Evolutionary conservation across 2,329 filamentous ascomycete genomes (phyloP).

Genomic region (Sporothrix brunneoviolacea): DNA sequence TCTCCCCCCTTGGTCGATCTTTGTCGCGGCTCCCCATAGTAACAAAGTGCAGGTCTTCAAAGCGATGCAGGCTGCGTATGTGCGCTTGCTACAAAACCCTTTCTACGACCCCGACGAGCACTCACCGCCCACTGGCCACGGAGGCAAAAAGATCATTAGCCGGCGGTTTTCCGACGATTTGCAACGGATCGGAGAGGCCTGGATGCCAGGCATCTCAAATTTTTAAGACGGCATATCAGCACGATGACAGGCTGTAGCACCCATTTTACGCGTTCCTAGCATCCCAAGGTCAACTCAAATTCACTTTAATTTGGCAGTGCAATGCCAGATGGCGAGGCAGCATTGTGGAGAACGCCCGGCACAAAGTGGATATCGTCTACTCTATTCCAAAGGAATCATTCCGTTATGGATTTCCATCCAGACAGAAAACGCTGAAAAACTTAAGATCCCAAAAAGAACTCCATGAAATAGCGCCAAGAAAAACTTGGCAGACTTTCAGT

Average conservation of each 20-base stretch:
- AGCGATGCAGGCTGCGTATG: constrained; percentile 88
- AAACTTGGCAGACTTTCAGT: constrained; percentile 1
- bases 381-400: no score
- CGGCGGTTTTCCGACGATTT: constrained; percentile 75
- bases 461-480: no score
- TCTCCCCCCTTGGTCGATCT: no score
- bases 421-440: no score
- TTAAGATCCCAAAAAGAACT: no score
- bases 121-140: constrained; percentile 48
- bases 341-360: neutral
- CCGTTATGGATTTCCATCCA: no score
- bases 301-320: no score
- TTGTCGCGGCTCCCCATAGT: neutral
- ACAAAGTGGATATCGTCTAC: neutral
- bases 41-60: constrained; percentile 64
- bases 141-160: constrained; percentile 70
- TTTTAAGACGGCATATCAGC: constrained; percentile 33
- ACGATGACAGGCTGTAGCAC: no score
- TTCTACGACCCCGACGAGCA: constrained; percentile 90
- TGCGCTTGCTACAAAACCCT: constrained; percentile 81
- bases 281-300: no score
- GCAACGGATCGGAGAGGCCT: constrained; percentile 74
- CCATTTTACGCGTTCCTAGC: no score
- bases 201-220: constrained; percentile 65
- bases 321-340: no score